Evolutionary conservation across 2,329 filamentous ascomycete genomes (phyloP).

Genomic region (Tetracladium maxilliforme): DNA sequence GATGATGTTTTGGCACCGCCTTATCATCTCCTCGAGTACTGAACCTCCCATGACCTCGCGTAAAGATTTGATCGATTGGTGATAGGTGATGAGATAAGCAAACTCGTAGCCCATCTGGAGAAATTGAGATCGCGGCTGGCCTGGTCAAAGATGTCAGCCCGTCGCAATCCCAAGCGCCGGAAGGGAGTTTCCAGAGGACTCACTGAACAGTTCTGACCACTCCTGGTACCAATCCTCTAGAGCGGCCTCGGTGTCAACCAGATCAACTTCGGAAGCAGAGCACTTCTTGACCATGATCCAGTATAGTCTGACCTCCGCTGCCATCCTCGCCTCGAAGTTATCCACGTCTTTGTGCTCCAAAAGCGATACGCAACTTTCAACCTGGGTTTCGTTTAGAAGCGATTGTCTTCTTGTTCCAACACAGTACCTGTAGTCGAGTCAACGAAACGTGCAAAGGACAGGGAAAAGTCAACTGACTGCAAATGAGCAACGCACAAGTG

Average conservation of each 20-base stretch:
- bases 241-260: constrained; percentile 16
- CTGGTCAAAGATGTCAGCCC: constrained; percentile 7
- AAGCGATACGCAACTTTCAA: constrained; percentile 20
- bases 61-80: constrained; percentile 19
- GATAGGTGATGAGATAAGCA: constrained; percentile 24
- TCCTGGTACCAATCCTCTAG: constrained; percentile 21
- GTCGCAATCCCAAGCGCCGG: no score
- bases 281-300: constrained; percentile 26
- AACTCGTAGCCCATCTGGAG: constrained; percentile 29
- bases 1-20: constrained; percentile 21
- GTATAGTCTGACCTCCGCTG: constrained; percentile 26
- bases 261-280: constrained; percentile 12
- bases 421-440: constrained; percentile 25
- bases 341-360: constrained; percentile 20
- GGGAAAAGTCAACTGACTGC: constrained; percentile 12
- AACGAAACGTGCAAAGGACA: no score
- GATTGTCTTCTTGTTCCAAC: constrained; percentile 23
- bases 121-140: constrained; percentile 26
- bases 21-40: constrained; percentile 23
- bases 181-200: constrained; percentile 1
- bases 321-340: constrained; percentile 29
- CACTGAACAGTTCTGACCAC: constrained; percentile 23
- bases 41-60: constrained; percentile 17
- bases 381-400: constrained; percentile 18
- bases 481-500: constrained; percentile 26